These are phyloP conservation scores for Thuidium tamariscinum DNA, from an alignment of 225 moss, liverwort and hornwort species.

Conservation along the genomic window DNA sequence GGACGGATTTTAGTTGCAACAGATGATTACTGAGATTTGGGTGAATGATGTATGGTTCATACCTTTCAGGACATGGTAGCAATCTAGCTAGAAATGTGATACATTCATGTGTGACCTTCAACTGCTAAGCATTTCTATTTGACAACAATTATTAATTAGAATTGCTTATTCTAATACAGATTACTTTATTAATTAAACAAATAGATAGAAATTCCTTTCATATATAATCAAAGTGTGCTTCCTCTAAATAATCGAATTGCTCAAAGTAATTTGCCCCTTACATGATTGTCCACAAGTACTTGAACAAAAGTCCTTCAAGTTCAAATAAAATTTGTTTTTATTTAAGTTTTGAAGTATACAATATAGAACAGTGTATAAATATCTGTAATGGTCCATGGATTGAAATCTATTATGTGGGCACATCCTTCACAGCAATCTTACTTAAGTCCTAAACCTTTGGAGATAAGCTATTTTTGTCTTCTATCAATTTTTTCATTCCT, in stretches of 20 bases:
- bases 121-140: not conserved
- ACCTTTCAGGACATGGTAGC: not conserved
- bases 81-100: not conserved
- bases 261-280: not conserved
- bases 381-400: not conserved
- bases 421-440: no score
- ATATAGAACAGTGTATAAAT: not conserved
- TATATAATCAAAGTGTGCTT: accelerated
- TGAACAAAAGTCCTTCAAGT: not conserved
- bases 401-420: not conserved
- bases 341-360: no score
- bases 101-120: not conserved
- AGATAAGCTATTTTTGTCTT: not conserved
- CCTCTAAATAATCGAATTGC: not conserved
- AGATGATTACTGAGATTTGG: not conserved
- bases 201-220: not conserved
- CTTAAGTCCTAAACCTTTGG: no score
- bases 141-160: not conserved
- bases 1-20: not conserved
- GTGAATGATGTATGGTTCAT: not conserved
- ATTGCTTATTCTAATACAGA: accelerated
- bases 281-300: accelerated
- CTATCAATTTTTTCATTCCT: not conserved
- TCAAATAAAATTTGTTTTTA: no score
- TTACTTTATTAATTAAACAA: not conserved